Conservation (phyloP, 1,139 yeast genomes). For the Yamadazyma dushanensis region DNA sequence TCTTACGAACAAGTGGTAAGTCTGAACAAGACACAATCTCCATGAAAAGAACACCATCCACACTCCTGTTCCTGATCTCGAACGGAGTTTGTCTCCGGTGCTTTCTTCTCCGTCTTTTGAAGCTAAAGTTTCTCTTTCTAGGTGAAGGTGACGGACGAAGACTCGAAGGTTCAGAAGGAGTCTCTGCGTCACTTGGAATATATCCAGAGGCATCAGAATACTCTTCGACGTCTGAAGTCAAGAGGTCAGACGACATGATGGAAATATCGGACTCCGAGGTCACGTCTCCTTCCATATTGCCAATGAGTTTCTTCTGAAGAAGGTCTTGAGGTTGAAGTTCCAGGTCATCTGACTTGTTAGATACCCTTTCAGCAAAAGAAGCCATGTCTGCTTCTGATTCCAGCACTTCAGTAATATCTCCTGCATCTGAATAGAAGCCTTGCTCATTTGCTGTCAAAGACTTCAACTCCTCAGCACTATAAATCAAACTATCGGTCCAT, state of each 20-base stretch:
- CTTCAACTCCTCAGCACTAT: constrained; percentile 29
- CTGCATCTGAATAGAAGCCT: constrained; percentile 34
- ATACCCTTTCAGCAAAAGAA: constrained; percentile 5
- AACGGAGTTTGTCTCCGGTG: constrained; percentile 20
- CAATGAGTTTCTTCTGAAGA: constrained; percentile 14
- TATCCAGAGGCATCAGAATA: constrained; percentile 7
- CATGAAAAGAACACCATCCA: constrained; percentile 71
- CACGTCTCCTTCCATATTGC: constrained; percentile 4
- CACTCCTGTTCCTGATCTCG: constrained; percentile 41
- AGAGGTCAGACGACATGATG: constrained; percentile 17
- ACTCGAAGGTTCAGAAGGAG: constrained; percentile 2
- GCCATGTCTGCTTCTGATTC: constrained; percentile 9
- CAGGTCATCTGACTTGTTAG: constrained; percentile 5
- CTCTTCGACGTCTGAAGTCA: constrained; percentile 10
- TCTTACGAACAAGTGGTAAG: constrained; percentile 64
- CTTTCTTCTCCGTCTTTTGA: constrained; percentile 9
- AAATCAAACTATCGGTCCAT: constrained; percentile 34
- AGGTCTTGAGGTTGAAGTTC: constrained; percentile 10
- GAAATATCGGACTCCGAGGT: constrained; percentile 28
- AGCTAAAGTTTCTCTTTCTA: constrained; percentile 7
- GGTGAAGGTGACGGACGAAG: not conserved
- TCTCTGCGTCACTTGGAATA: constrained; percentile 3
- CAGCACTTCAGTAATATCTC: constrained; percentile 9
- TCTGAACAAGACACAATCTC: constrained; percentile 74
- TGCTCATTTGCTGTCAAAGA: constrained; percentile 36